Evolutionary conservation across 805 yeast genomes (phyloP).

Genomic region (Candida ficus): DNA sequence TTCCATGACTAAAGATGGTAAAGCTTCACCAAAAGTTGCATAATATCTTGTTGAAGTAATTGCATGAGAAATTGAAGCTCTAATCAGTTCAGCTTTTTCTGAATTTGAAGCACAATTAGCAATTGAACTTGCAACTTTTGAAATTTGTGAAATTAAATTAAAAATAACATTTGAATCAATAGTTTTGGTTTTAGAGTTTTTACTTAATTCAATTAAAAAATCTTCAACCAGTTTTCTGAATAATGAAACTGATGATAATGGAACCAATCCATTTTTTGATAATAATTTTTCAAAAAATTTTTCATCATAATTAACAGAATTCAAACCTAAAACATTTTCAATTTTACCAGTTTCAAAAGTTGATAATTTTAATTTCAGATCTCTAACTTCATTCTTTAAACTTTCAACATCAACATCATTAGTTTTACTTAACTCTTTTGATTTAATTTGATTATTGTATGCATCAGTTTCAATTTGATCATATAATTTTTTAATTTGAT

Average conservation of each 20-base stretch:
- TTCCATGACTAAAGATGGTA: constrained; percentile 69
- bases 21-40: constrained; percentile 53
- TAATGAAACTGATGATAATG: constrained; percentile 37
- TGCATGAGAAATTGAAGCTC: constrained; percentile 66
- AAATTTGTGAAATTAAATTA: constrained; percentile 45
- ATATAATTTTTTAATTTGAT: constrained; percentile 5
- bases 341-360: constrained; percentile 35
- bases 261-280: constrained; percentile 39
- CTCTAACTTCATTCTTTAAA: constrained; percentile 33
- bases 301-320: constrained; percentile 20
- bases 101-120: constrained; percentile 26
- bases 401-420: constrained; percentile 28
- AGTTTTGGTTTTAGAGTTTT: constrained; percentile 16
- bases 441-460: too few relatives aligned
- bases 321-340: constrained; percentile 22
- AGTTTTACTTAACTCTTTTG: background rate
- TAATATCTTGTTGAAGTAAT: constrained; percentile 75
- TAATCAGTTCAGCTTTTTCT: constrained; percentile 43
- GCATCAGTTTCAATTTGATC: background rate
- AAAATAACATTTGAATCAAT: constrained; percentile 35
- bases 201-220: constrained; percentile 32
- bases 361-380: constrained; percentile 49
- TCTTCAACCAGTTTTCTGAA: constrained; percentile 47
- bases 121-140: constrained; percentile 31
- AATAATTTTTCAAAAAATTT: constrained; percentile 25